A percentile compares a stretch with the other conserved stretches of the same genome.
phyloP scores from a whole-genome alignment of 805 yeast genomes.

The Ogataea populi-albae region DNA sequence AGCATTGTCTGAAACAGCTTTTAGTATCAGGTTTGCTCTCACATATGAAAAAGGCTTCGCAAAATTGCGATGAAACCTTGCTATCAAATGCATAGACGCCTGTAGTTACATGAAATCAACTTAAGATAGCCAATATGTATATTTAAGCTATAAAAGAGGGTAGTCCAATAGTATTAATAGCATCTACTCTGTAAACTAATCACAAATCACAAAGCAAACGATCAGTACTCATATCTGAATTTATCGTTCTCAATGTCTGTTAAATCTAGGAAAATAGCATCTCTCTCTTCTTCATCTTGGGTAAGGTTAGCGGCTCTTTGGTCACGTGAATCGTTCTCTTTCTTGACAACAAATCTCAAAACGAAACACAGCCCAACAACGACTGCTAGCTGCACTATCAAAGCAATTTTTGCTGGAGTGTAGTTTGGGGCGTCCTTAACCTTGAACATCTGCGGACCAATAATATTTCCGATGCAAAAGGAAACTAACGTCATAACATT shows the following conservation, averaged over 20 bases:
- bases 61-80: too few species aligned
- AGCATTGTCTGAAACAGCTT: too few species aligned
- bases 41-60: too few species aligned
- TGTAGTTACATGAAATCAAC: too few species aligned
- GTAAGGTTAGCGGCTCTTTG: conserved; percentile 18
- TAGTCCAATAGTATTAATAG: too few species aligned
- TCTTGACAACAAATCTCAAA: conserved; percentile 22
- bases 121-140: too few species aligned
- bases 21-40: too few species aligned
- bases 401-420: conserved; percentile 21
- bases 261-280: conserved; percentile 44
- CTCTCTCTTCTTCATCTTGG: conserved; percentile 11
- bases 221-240: conserved; percentile 38
- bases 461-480: conserved; percentile 26
- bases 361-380: conserved; percentile 1
- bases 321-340: conserved; percentile 39
- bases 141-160: too few species aligned
- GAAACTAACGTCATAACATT: conserved; percentile 25
- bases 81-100: too few species aligned
- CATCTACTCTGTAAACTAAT: too few species aligned
- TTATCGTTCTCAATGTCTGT: conserved; percentile 51
- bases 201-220: too few species aligned
- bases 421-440: conserved; percentile 24
- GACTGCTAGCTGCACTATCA: conserved; percentile 4
- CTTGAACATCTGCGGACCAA: conserved; percentile 25